Conservation (phyloP, 148 eudicot species). For the Silene uniflora region DNA sequence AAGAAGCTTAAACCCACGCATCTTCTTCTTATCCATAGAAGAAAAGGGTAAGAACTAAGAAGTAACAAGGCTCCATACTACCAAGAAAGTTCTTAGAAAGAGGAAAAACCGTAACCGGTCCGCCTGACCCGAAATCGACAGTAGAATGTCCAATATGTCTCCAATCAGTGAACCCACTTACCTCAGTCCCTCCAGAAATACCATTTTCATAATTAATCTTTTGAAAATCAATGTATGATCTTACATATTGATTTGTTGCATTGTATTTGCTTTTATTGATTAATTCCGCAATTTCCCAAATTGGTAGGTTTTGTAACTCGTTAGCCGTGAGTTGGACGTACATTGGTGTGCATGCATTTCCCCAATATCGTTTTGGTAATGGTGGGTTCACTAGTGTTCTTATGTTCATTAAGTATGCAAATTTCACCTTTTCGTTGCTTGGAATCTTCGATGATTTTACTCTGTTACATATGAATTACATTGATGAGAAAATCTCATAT, state of each 20-base stretch:
- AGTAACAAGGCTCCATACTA: conserved; percentile 55
- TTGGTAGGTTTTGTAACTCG: conserved; percentile 42
- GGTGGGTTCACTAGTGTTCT: conserved; percentile 51
- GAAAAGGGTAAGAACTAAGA: conserved; percentile 62
- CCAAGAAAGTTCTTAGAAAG: conserved; percentile 57
- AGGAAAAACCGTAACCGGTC: conserved; percentile 62
- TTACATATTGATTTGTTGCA: conserved; percentile 49
- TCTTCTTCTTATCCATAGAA: conserved; percentile 21
- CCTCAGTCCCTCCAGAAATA: conserved; percentile 46
- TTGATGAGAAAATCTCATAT: no score
- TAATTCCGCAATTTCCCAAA: conserved; percentile 50
- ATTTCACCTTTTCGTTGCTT: conserved; percentile 45
- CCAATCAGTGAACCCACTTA: conserved; percentile 77
- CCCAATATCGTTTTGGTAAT: conserved; percentile 64
- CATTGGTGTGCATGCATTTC: conserved; percentile 57
- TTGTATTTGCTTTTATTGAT: conserved; percentile 58
- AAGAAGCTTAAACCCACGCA: conserved; percentile 52
- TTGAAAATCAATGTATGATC: conserved; percentile 60
- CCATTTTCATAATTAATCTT: conserved; percentile 42
- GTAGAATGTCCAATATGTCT: conserved; percentile 68
- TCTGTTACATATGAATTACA: conserved; percentile 27
- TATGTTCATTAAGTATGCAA: conserved; percentile 52
- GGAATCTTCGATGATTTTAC: conserved; percentile 44
- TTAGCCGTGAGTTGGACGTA: conserved; percentile 30
- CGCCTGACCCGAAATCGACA: conserved; percentile 70